Evolutionary conservation across 176 grass and related monocot species (phyloP), one percentile per base, ranked within the genome.

Genomic region (Eleusine indica): DNA sequence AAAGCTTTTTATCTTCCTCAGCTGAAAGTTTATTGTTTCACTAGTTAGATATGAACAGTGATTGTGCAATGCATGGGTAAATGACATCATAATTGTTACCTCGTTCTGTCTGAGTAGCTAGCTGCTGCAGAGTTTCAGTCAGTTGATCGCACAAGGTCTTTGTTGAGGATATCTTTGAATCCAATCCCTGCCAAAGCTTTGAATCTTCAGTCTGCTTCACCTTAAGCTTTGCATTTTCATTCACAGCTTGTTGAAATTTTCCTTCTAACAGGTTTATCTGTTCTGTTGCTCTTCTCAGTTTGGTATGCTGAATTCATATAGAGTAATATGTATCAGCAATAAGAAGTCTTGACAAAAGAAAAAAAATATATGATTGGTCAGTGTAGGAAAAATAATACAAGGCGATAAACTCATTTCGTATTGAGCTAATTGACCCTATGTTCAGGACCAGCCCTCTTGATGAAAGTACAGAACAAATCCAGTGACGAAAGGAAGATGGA

Each of bases 191-290:
- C 94, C 91, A 97, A 42, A 94, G 91, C 84, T 97, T 94, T 3
- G 84, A 82, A 86, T 94, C 88, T 85, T 94, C 88, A 22, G 78
- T 89, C 61, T 94, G 95, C 66, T 94, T 93, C 28, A 92, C 92
- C 83, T 94, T 94, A 56, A 97, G 79, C 75, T 91, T 92, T 61
- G 80, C 82, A 86, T 97, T 94, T 85, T 97, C 92, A 88, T 93
- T 94, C 54, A 91, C 76, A 80, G 90, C 84, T 81, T 86, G 90
- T 68, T 94, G 95, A 77, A 94, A 79, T 76, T 94, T 94, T 80
- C 77, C 52, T 81, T 94, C 92, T 88, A 97, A 79, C 66, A 87
- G 43, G 70, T 88, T 85, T 87, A 91, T 94, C 83, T 92, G 92
- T 74, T 97, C 94, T 85, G 84, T 89, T 87, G 90, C 86, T 73